phyloP scores from a whole-genome alignment of 2,329 filamentous ascomycete genomes.

The Colletotrichum endophyticum region DNA sequence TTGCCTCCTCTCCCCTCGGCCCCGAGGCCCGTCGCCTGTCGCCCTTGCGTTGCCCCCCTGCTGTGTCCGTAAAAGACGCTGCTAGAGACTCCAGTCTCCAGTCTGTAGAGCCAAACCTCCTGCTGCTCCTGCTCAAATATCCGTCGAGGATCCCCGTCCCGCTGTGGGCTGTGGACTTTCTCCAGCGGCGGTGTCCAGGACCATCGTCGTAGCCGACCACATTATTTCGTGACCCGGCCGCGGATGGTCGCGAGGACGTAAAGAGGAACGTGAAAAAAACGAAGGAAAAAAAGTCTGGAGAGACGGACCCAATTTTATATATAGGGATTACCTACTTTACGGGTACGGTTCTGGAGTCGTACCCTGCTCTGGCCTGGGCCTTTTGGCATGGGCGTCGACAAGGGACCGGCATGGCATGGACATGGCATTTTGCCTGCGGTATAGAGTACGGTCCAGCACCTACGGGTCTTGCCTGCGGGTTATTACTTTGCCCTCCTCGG shows the following conservation, averaged over 20 bases:
- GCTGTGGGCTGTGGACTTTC: background rate
- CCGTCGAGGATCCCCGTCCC: constrained; percentile 3
- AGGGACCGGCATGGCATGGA: constrained; percentile 1
- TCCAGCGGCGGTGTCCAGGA: background rate
- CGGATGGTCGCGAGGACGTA: background rate
- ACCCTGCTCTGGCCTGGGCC: constrained; percentile 4
- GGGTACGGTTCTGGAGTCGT: background rate
- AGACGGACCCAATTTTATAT: constrained; percentile 1
- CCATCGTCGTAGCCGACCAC: background rate
- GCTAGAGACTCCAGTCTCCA: background rate
- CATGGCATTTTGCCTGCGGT: background rate
- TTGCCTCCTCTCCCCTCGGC: background rate
- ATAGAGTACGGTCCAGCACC: background rate
- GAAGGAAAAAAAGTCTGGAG: constrained; percentile 7
- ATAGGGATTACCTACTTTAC: background rate
- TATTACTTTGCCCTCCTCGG: background rate
- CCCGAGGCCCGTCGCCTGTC: background rate
- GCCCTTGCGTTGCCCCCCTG: background rate
- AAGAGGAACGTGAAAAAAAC: background rate
- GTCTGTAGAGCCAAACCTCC: background rate
- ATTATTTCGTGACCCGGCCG: background rate
- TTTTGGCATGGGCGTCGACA: background rate
- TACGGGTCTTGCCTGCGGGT: background rate
- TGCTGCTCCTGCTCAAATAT: constrained; percentile 1
- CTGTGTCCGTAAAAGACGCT: background rate